Base-by-base conservation (phyloP, 2,329 filamentous ascomycete genomes). In the Penicillium sp. region DNA sequence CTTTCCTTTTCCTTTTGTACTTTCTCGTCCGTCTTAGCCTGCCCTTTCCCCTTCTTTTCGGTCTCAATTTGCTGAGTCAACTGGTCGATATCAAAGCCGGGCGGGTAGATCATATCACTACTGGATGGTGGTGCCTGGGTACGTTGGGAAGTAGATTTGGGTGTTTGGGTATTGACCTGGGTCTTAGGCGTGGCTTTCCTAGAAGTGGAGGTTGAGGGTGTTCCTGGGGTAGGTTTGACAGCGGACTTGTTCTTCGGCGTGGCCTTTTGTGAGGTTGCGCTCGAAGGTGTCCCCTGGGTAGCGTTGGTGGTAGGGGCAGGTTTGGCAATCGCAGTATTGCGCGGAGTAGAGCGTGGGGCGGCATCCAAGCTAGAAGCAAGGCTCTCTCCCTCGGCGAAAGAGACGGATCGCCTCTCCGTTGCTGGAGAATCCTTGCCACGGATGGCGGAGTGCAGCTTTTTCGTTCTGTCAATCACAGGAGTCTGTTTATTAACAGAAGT, bases 331-430 rank as follows among this genome's bases (percentile, higher is more conserved):
- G 42, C 5, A 21, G 34, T 9, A 6, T 25, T 32, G 18, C 42
- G 42, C 8, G 27, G 50, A 2, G 42, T 52, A 10, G 50, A 47
- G 18, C 27, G 42, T 16, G 27, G 32, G 16, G 16, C 27, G 2
- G 27, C 5, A 9, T 52, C 35, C 7, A n/a, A 18, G 31, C 29
- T 49, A 12, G 44, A 49, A 13, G 59, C 23, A 38, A 60, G 27
- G 6, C 65, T 58, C 12, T 61, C 61, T 10, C 51, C 58, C 9
- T 65, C 66, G 6, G 52, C 59, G 46, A 69, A 69, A 16, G 67
- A 69, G 31, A 69, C 65, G 4, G 66, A 69, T 23, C 65, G 65
- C 10, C 59, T 56, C 46, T 60, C 55, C 4, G 63, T 58, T 18
- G 51, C 47, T 2, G 60, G 58, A 1, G 61, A 59, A 16, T 62